Base-by-base conservation (phyloP, 2,329 filamentous ascomycete genomes). In the Talaromyces sp. region DNA sequence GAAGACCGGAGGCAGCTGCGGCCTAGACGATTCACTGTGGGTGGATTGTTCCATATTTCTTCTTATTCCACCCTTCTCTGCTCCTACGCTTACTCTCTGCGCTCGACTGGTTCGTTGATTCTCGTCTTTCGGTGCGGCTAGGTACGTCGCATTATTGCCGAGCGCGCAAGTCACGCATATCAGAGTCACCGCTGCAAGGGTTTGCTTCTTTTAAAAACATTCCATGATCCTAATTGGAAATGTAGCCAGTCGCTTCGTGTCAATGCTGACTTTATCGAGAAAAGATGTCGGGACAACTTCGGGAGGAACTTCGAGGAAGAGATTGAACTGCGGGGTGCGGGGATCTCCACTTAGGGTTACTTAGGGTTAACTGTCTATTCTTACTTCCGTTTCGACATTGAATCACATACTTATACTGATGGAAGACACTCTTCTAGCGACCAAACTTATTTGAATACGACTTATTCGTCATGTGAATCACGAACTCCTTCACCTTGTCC, bases 1-100 rank as follows among this genome's bases (percentile, higher is more conserved):
- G 63, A 79, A 70, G 56, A 79, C 70, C 31, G 76, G 75, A 8
- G 64, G 61, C 37, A 37, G 3, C 33, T 21, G 62, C 58, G 21
- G 10, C 31, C 25, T 45, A 4, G 15, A 17, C 0, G 9, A 37
- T 22, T 28, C 35, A 13, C 25, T n/a, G 13, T 10, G 13, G 33
- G 33, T 35, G 10, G 7, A 13, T 11, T 35, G 8, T 19, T 33
- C 45, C 45, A 48, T 48, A 8, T 48, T 35, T 35, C 7, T 10
- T 10, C 10, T n/a, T n/a, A n/a, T n/a, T n/a, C n/a, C n/a, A n/a
- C n/a, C n/a, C n/a, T 48, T 10, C 5, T 48, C 17, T n/a, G 28
- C 22, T 46, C 22, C 22, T 46, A 13, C 15, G 22, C 6, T 46
- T 17, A 17, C 21, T 46, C 8, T 19, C 8, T 28, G 41, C 13